Conservation (phyloP, 768 basidiomycete genomes). For the Asterophora parasitica region DNA sequence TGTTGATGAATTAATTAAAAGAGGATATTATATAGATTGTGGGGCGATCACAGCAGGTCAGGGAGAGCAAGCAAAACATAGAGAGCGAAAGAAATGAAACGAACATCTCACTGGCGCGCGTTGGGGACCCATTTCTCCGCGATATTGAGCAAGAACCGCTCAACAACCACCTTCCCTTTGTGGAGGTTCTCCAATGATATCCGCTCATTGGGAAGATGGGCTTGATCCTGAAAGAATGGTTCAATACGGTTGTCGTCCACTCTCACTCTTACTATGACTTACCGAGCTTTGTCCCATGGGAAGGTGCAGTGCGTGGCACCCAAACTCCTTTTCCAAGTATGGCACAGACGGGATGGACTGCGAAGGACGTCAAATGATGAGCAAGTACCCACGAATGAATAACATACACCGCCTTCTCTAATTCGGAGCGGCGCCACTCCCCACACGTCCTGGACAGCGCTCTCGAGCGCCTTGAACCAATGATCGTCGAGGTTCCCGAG, state of each 20-base stretch:
- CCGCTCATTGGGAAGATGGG: constrained; percentile 90
- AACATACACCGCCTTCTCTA: constrained; percentile 85
- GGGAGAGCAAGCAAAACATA: not conserved
- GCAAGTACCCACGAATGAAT: constrained; percentile 1
- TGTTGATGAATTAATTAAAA: not conserved
- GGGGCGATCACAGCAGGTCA: not conserved
- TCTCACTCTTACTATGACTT: constrained; percentile 23
- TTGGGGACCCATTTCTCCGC: constrained; percentile 26
- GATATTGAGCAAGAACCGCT: constrained; percentile 62
- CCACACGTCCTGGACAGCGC: constrained; percentile 85
- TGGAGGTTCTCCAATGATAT: constrained; percentile 81
- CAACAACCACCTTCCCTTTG: constrained; percentile 71
- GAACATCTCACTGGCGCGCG: not conserved
- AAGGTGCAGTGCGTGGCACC: constrained; percentile 85
- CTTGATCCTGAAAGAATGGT: constrained; percentile 59
- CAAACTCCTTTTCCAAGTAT: constrained; percentile 88
- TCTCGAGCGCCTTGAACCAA: constrained; percentile 85
- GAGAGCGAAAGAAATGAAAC: not conserved
- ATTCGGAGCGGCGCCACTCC: constrained; percentile 79
- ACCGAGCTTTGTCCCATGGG: constrained; percentile 93
- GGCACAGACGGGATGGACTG: constrained; percentile 94
- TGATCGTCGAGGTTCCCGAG: constrained; percentile 79
- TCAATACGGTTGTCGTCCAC: constrained; percentile 3
- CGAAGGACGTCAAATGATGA: not conserved
- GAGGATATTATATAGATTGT: not conserved